A percentile compares a stretch with the other conserved stretches of the same genome.
These are phyloP conservation scores for Aleurites moluccanus DNA, from an alignment of 441 rosid genomes.

Conservation along the genomic window DNA sequence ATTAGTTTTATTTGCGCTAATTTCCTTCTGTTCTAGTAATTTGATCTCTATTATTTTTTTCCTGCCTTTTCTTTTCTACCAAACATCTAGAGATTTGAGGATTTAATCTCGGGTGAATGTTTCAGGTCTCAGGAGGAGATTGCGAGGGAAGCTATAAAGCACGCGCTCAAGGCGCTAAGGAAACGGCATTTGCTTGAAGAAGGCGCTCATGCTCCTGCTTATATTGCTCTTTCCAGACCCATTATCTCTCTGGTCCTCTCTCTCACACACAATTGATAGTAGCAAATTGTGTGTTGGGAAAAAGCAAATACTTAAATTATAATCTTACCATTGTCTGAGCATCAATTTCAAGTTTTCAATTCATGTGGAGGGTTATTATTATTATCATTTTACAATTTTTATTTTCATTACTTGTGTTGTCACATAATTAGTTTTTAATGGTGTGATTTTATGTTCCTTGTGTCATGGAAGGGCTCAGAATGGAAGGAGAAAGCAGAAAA, in stretches of 20 bases:
- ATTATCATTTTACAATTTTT: background rate
- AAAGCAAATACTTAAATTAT: background rate
- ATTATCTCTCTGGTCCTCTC: conserved; percentile 63
- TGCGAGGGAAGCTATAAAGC: conserved; percentile 68
- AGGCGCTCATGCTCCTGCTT: conserved; percentile 89
- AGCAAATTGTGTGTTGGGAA: background rate
- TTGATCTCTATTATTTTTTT: background rate
- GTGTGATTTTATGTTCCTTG: conserved; percentile 19
- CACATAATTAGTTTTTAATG: background rate
- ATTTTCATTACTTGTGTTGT: background rate
- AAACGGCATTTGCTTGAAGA: conserved; percentile 88
- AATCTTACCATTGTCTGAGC: background rate
- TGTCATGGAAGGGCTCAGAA: conserved; percentile 67
- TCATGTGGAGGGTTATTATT: background rate
- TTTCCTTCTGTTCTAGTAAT: background rate
- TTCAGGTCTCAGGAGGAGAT: conserved; percentile 63
- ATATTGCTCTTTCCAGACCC: conserved; percentile 77
- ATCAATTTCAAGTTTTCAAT: background rate
- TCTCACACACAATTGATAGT: background rate
- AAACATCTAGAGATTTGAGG: background rate
- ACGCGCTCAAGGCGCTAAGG: conserved; percentile 76
- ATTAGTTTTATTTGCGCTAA: background rate
- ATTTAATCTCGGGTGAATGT: background rate
- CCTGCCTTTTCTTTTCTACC: conserved; percentile 1
- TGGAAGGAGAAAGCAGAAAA: conserved; percentile 94